Evolutionary conservation across 106 monocot species (phyloP), one percentile per base, ranked within the genome.

Genomic region (Apostasia ramifera): DNA sequence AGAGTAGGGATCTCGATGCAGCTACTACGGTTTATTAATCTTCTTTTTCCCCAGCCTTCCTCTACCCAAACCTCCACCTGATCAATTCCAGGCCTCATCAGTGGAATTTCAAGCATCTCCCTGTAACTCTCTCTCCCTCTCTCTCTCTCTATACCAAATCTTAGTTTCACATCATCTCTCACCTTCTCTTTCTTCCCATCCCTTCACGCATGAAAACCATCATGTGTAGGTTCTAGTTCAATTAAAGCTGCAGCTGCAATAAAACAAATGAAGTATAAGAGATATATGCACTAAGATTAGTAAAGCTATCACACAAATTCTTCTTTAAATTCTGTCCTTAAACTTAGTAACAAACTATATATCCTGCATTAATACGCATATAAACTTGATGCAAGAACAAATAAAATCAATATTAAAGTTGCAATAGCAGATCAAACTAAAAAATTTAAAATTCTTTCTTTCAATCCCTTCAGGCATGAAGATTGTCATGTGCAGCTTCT

Each of bases 1-100:
- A n/a, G 44, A 63, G 62, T 12, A 63, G 62, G 62, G 8, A 63
- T 63, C 62, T 44, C 62, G 12, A 45, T 63, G 62, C 62, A 63
- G 45, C 2, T 2, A 59, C 4, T 37, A 2, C n/a, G 10, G 62
- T 44, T 45, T 63, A 63, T 63, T 63, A 46, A 63, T 63, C 43
- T 63, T 63, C 62, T 12, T 61, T 43, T 7, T 44, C 43, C 61
- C 1, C 11, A n/a, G 43, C 8, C 7, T 44, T 63, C 44, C 44
- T 45, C 44, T 45, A 1, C 62, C 62, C 62, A 9, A 1, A 26
- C 26, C 26, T 26, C 44, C 13, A 45, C 43, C 11, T 44, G 50
- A 44, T n/a, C 62, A 63, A n/a, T 1, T 63, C 39, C 1, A 12
- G 62, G 43, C 4, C 4, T 63, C 45, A 1, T 13, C 42, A 44